Evolutionary conservation across 129 eudicot species (phyloP).

Genomic region (Erigeron canadensis): DNA sequence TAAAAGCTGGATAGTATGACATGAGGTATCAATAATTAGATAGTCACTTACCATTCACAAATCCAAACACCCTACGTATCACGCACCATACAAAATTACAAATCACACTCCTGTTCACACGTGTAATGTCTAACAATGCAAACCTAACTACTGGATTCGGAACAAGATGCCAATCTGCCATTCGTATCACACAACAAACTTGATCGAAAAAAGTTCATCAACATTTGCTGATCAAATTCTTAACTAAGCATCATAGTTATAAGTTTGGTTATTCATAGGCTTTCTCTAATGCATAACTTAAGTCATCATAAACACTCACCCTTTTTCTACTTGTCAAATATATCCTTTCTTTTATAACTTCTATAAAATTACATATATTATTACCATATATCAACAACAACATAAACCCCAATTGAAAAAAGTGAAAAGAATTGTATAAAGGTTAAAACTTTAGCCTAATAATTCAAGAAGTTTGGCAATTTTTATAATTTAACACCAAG

Average conservation of each 20-base stretch:
- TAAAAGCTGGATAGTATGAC: too few species aligned
- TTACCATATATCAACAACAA: too few species aligned
- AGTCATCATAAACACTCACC: neutral
- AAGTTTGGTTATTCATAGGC: neutral
- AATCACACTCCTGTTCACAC: neutral
- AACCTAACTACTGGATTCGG: conserved; percentile 4
- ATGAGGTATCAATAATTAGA: too few species aligned
- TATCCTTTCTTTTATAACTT: neutral
- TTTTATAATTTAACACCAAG: neutral
- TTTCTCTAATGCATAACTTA: conserved; percentile 6
- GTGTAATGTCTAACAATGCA: neutral
- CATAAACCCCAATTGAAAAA: too few species aligned
- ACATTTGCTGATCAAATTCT: neutral
- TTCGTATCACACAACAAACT: neutral
- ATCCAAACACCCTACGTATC: neutral
- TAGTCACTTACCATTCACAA: neutral
- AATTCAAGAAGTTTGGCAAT: too few species aligned
- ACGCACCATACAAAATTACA: too few species aligned
- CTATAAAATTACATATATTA: neutral
- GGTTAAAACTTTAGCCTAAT: too few species aligned
- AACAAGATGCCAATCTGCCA: neutral
- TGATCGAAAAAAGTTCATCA: neutral
- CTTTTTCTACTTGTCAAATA: neutral
- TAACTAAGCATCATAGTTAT: neutral
- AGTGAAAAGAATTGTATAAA: too few species aligned